A percentile compares a stretch with the other conserved stretches of the same genome.
Evolutionary conservation across 257 asterid genomes (phyloP).

Genomic region (Anisodus tanguticus): DNA sequence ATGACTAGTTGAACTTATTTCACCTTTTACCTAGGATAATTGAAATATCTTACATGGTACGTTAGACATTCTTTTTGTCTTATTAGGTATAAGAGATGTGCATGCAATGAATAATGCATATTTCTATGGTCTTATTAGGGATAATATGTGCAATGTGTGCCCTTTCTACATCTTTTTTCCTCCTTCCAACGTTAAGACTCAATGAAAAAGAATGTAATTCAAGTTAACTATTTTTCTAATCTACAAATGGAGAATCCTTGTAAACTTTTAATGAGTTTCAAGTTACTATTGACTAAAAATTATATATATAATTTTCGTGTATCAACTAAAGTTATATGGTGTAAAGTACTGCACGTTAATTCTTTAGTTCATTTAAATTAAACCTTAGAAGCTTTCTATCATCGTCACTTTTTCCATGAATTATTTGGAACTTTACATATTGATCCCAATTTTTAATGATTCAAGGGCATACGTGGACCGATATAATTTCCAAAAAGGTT

Average conservation of each 20-base stretch:
- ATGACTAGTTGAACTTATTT: neutral
- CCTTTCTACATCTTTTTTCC: neutral
- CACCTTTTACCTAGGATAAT: neutral
- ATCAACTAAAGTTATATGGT: neutral
- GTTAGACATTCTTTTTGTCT: neutral
- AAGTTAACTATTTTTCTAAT: neutral
- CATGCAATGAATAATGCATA: neutral
- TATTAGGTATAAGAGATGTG: neutral
- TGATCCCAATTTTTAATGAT: neutral
- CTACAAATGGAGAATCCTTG: neutral
- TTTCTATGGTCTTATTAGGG: neutral
- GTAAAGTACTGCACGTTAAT: neutral
- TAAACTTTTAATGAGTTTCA: neutral
- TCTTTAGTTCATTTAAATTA: neutral
- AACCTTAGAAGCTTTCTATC: neutral
- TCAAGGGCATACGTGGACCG: neutral
- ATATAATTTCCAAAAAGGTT: neutral
- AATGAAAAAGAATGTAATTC: neutral
- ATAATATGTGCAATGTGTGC: neutral
- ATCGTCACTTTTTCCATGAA: neutral
- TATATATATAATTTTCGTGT: too few species aligned
- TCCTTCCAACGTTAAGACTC: neutral
- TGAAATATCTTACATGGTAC: neutral
- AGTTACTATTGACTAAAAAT: neutral
- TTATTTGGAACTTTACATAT: neutral